Evolutionary conservation across 805 yeast genomes (phyloP), one percentile per base, ranked within the genome.

Genomic region (Candida odintsovae): DNA sequence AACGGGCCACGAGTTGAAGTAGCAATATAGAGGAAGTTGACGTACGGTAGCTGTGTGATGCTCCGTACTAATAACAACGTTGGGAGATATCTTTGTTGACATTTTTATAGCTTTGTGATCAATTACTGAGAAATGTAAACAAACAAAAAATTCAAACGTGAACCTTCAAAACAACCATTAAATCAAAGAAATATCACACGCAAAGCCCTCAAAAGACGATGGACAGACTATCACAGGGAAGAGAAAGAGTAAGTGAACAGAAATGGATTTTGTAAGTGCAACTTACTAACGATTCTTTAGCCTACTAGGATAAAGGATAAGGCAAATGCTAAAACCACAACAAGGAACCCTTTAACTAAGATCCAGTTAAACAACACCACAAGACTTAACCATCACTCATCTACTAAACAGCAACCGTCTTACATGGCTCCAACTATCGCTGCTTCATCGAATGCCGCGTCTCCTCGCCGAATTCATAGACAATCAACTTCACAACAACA

Each of bases 341-440:
- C 43, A 2, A 46, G 63, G 31, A 51, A 47, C 35, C 64, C 63
- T 1, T 50, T 60, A 43, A 58, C 63, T 2, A 60, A 60, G 49
- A 54, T 60, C 38, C 56, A 52, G 18, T 47, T 60, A 18, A 55
- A 48, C 25, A 48, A 41, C 35, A 41, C 54, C 2, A 26, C 55
- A 2, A 49, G 56, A 2, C 36, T 50, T 28, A 51, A 51, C 9
- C 38, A 42, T 16, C 43, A 44, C 28, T 4, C 41, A 18, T 18
- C 38, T 2, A 25, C 31, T 12, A 41, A 50, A 26, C 48, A 52
- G 31, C 37, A 49, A 15, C 64, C 64, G 1, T 59, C 63, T 6
- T 60, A 59, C 42, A 60, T 60, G 63, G 62, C 63, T 0, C 63
- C 64, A 1, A 59, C 64, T 1, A 53, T 58, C 2, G 53, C 63